These are phyloP conservation scores for Spinacia oleracea DNA, from an alignment of 179 eudicot genomes.

Conservation along the genomic window DNA sequence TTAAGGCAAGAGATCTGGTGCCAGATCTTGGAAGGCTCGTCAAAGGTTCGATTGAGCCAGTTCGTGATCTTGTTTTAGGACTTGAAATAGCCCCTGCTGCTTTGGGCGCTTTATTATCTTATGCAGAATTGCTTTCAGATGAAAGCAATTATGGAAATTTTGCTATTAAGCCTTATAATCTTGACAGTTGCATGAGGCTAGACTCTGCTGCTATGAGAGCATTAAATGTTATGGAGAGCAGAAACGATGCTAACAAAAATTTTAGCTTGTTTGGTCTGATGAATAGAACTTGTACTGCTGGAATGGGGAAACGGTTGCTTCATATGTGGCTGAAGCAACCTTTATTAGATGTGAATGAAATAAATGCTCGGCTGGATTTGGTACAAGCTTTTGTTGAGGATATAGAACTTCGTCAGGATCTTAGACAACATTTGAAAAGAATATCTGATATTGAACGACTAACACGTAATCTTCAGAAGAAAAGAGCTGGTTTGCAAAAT, in stretches of 20 bases:
- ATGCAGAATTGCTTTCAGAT: slow-evolving; percentile 86
- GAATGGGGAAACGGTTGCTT: slow-evolving; percentile 94
- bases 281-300: slow-evolving; percentile 98
- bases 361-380: slow-evolving; percentile 74
- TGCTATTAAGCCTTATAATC: slow-evolving; percentile 55
- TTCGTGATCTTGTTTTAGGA: slow-evolving; percentile 78
- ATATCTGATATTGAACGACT: slow-evolving; percentile 86
- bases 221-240: slow-evolving; percentile 94
- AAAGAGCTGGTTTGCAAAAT: slow-evolving; percentile 68
- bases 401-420: slow-evolving; percentile 77
- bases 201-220: slow-evolving; percentile 99
- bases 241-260: slow-evolving; percentile 90
- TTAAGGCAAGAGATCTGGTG: slow-evolving; percentile 73
- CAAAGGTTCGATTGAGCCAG: slow-evolving; percentile 87
- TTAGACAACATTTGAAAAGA: slow-evolving; percentile 88
- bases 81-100: slow-evolving; percentile 81
- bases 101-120: slow-evolving; percentile 66
- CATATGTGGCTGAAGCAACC: slow-evolving; percentile 99
- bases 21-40: slow-evolving; percentile 91
- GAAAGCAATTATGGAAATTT: slow-evolving; percentile 77
- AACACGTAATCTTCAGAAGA: slow-evolving; percentile 64
- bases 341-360: slow-evolving; percentile 74
- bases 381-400: slow-evolving; percentile 97
- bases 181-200: slow-evolving; percentile 78
- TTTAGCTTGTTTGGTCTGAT: slow-evolving; percentile 94